These are phyloP conservation scores for Venturia oleaginea DNA, from an alignment of 2,329 filamentous ascomycete genomes.

Conservation along the genomic window DNA sequence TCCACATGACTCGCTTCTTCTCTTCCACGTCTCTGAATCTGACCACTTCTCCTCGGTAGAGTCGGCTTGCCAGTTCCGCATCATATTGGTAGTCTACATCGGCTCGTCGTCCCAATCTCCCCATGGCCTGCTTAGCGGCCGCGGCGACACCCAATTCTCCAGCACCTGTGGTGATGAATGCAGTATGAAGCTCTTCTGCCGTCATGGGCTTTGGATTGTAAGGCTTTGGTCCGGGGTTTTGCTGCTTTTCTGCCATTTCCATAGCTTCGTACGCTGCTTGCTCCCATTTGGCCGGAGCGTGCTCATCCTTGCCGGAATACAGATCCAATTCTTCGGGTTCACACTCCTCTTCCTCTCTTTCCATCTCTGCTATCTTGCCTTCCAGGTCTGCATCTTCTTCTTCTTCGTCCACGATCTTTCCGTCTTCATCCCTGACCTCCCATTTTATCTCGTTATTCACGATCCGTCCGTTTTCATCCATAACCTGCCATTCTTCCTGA, in stretches of 20 bases:
- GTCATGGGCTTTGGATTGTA: constrained; percentile 1
- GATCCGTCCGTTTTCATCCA: neutral
- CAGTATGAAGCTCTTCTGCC: constrained; percentile 1
- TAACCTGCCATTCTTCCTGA: constrained; percentile 1
- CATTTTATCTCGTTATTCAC: neutral
- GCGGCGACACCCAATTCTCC: constrained; percentile 2
- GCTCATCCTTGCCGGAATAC: neutral
- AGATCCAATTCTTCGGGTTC: neutral
- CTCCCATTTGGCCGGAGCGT: neutral
- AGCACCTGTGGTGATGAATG: neutral
- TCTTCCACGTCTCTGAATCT: constrained; percentile 5
- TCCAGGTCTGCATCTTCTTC: neutral
- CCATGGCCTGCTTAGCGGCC: constrained; percentile 1
- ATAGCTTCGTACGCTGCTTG: neutral
- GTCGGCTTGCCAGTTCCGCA: constrained; percentile 1
- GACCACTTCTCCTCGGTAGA: neutral
- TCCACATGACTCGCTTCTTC: neutral
- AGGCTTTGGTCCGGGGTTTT: neutral
- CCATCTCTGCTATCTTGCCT: neutral
- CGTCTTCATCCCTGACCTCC: neutral
- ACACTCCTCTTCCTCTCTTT: neutral
- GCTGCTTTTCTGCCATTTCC: neutral
- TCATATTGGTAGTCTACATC: neutral
- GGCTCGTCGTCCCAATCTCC: neutral
- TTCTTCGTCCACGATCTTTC: neutral